Percentiles rank a stretch among this genome's conserved stretches.
These are phyloP conservation scores for Phytopythium boreale DNA, from an alignment of 352 stramenopile species.

Conservation along the genomic window DNA sequence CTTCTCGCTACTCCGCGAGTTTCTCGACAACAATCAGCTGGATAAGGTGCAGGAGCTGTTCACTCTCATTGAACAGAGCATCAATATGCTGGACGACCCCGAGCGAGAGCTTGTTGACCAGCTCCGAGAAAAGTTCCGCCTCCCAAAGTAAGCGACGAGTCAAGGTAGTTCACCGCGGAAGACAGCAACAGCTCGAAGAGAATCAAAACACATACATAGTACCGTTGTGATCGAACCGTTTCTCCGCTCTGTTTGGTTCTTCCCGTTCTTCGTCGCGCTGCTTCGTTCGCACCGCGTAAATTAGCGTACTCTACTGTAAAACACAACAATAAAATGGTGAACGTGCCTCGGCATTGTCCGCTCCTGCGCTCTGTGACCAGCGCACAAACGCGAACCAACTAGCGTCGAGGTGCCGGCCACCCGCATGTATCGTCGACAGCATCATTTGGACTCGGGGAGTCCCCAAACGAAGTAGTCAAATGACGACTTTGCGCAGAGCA, in stretches of 20 bases:
- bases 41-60: slow-evolving; percentile 38
- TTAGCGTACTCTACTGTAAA: slow-evolving; percentile 11
- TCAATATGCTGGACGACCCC: slow-evolving; percentile 4
- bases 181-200: not conserved
- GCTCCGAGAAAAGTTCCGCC: slow-evolving; percentile 19
- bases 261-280: slow-evolving; percentile 4
- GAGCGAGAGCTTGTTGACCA: slow-evolving; percentile 10
- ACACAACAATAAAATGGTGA: not conserved
- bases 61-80: slow-evolving; percentile 8
- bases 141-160: not conserved
- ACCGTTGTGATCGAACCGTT: not conserved
- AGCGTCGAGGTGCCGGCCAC: not conserved
- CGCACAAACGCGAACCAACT: not conserved
- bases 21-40: slow-evolving; percentile 67
- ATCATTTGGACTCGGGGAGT: slow-evolving; percentile 32
- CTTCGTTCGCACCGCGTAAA: slow-evolving; percentile 9
- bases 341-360: not conserved
- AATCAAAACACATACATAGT: not conserved
- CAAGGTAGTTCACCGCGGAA: too few species aligned
- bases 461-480: slow-evolving; percentile 78
- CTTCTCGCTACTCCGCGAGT: slow-evolving; percentile 63
- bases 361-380: not conserved
- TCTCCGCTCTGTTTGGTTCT: not conserved
- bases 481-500: slow-evolving; percentile 84
- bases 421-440: not conserved